These are phyloP conservation scores for Oryza punctata DNA, from an alignment of 176 grass and related monocot species.

Conservation along the genomic window DNA sequence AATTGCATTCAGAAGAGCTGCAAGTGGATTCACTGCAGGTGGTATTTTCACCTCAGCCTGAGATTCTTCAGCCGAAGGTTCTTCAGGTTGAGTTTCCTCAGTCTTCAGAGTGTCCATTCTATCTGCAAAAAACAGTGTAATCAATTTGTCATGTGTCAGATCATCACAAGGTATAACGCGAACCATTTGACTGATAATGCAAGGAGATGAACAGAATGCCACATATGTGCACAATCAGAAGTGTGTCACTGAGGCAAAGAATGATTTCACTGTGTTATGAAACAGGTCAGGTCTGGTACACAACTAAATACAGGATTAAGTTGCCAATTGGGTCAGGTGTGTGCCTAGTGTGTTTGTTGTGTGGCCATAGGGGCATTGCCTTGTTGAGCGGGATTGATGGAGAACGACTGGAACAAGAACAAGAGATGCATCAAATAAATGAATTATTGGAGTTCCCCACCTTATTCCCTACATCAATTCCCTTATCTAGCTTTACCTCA, in stretches of 20 bases:
- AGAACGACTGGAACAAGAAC: neutral
- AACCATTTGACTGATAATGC: neutral
- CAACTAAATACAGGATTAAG: neutral
- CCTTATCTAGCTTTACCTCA: neutral
- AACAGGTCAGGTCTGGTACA: neutral
- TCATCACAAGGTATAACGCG: neutral
- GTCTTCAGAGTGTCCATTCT: conserved; percentile 18
- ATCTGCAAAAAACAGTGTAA: conserved; percentile 33
- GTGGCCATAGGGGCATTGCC: neutral
- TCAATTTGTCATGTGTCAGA: neutral
- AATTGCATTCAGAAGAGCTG: conserved; percentile 64
- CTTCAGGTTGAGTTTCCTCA: conserved; percentile 30
- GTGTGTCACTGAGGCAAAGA: neutral
- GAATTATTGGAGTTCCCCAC: neutral
- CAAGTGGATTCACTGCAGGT: conserved; percentile 56
- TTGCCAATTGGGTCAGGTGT: neutral
- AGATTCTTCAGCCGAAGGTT: conserved; percentile 28
- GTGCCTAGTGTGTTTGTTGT: neutral
- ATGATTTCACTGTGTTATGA: neutral
- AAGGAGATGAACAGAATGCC: neutral
- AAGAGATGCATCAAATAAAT: neutral
- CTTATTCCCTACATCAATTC: neutral
- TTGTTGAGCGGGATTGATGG: neutral
- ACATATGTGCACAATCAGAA: neutral
- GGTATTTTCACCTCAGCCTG: conserved; percentile 42